Percentiles rank a stretch among this genome's conserved stretches.
phyloP scores from a whole-genome alignment of 306 rosid species.

The Fragaria vesca region DNA sequence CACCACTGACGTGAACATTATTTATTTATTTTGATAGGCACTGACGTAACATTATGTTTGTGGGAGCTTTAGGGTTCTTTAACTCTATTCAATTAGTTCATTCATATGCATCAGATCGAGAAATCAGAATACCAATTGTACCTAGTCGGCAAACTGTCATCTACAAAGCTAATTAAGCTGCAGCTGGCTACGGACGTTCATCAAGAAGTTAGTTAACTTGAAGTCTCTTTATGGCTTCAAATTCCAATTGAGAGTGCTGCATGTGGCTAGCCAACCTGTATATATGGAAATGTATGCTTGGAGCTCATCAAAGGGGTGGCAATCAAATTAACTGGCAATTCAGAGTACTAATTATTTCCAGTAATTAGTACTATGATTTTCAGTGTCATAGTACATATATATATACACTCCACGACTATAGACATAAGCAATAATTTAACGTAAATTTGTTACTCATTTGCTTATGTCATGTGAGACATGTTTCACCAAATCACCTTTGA shows the following conservation, averaged over 20 bases:
- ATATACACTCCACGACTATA: no score
- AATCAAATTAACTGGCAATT: background rate
- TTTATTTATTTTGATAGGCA: background rate
- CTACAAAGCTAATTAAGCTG: background rate
- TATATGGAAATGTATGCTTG: background rate
- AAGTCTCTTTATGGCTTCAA: background rate
- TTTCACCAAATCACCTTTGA: no score
- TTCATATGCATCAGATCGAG: background rate
- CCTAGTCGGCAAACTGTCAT: background rate
- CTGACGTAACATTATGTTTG: background rate
- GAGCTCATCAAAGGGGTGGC: background rate
- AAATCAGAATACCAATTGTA: background rate
- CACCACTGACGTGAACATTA: background rate
- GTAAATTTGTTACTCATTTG: no score
- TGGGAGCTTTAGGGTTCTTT: background rate
- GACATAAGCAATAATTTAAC: no score
- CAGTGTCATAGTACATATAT: no score
- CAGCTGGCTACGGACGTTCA: background rate
- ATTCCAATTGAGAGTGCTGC: background rate
- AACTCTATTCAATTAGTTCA: background rate
- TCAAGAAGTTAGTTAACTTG: background rate
- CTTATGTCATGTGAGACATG: no score
- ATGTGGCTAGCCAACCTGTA: background rate
- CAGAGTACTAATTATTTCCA: no score
- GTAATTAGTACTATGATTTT: no score